phyloP scores from a whole-genome alignment of 768 basidiomycete species.

The Cystoderma amianthinum region DNA sequence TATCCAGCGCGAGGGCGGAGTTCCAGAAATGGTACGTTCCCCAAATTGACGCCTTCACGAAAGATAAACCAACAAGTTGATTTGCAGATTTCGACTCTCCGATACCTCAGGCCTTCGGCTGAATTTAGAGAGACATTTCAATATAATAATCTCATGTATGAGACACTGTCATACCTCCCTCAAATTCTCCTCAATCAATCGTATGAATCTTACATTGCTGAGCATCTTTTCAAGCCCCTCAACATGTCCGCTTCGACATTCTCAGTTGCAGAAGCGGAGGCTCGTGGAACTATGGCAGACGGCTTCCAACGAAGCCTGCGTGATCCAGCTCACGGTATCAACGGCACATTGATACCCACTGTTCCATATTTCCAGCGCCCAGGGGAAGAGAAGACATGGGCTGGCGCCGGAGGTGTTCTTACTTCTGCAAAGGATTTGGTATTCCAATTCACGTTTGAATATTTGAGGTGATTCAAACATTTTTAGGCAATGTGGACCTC shows the following conservation, averaged over 20 bases:
- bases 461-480: too few species aligned
- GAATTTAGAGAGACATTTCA: conserved; percentile 33
- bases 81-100: conserved; percentile 27
- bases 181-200: conserved; percentile 28
- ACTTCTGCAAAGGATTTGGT: conserved; percentile 34
- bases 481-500: conserved; percentile 27
- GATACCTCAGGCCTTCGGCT: conserved; percentile 31
- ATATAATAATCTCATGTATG: conserved; percentile 41
- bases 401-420: conserved; percentile 33
- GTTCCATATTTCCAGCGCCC: conserved; percentile 32
- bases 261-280: conserved; percentile 27
- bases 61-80: too few species aligned
- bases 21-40: conserved; percentile 26
- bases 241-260: conserved; percentile 33
- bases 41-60: too few species aligned
- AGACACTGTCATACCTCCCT: conserved; percentile 31
- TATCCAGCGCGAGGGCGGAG: conserved; percentile 17
- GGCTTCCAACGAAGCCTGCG: conserved; percentile 28
- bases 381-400: conserved; percentile 30
- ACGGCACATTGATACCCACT: conserved; percentile 24
- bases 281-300: conserved; percentile 22
- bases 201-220: conserved; percentile 29
- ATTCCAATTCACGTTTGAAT: conserved; percentile 1
- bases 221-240: conserved; percentile 29
- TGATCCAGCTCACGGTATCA: conserved; percentile 18